phyloP scores from a whole-genome alignment of 2,329 filamentous ascomycete species.

The Aspergillaceae sp. region DNA sequence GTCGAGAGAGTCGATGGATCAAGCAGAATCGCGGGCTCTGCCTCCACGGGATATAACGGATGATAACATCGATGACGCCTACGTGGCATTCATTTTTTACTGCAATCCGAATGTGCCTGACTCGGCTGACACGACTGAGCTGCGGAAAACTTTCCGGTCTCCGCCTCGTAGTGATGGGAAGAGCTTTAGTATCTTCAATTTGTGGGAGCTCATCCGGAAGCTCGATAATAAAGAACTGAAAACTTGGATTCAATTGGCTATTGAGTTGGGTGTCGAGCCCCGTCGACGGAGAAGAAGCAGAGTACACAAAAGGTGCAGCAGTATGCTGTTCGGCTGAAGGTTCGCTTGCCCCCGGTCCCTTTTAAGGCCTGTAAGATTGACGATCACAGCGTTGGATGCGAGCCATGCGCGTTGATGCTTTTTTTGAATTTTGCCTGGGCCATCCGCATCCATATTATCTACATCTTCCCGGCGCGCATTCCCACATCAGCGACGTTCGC shows the following conservation, averaged over 20 bases:
- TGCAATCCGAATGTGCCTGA: conserved; percentile 75
- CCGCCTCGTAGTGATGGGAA: conserved; percentile 85
- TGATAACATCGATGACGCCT: conserved; percentile 69
- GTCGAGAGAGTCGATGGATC: conserved; percentile 25
- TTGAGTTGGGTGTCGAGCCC: conserved; percentile 84
- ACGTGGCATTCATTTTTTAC: conserved; percentile 75
- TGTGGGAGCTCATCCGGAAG: conserved; percentile 71
- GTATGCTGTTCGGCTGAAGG: conserved; percentile 86
- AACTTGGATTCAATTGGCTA: conserved; percentile 82
- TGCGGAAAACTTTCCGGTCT: conserved; percentile 67
- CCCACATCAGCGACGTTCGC: conserved; percentile 56
- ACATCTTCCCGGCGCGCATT: conserved; percentile 58
- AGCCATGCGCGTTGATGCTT: conserved; percentile 89
- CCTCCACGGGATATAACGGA: conserved; percentile 61
- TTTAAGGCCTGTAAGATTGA: conserved; percentile 5
- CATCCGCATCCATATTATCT: conserved; percentile 73
- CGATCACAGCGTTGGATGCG: conserved; percentile 76
- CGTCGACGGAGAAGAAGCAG: conserved; percentile 71
- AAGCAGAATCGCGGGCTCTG: conserved; percentile 44
- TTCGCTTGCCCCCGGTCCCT: conserved; percentile 30
- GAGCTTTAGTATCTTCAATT: conserved; percentile 65
- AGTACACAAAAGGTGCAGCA: conserved; percentile 92
- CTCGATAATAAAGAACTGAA: conserved; percentile 77
- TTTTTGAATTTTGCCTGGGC: conserved; percentile 80
- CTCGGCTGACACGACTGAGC: conserved; percentile 59